A percentile compares a stretch with the other conserved stretches of the same genome.
These are phyloP conservation scores for Ilyonectria robusta DNA, from an alignment of 2,329 filamentous ascomycete genomes.

Conservation along the genomic window DNA sequence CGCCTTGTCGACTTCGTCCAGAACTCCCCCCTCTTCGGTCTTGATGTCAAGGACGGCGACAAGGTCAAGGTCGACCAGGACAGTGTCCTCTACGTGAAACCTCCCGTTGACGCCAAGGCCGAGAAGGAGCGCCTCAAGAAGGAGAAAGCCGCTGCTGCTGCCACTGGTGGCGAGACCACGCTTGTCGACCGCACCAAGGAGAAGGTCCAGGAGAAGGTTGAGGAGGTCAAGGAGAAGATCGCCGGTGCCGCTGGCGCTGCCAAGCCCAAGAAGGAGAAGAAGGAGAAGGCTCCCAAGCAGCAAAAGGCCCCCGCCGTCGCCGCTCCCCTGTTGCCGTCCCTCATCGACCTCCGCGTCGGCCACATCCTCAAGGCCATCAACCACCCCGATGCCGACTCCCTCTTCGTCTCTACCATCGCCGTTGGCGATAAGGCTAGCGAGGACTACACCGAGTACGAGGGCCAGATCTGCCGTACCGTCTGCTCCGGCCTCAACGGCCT, in stretches of 20 bases:
- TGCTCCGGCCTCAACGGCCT: slow-evolving; percentile 97
- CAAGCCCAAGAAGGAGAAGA: slow-evolving; percentile 86
- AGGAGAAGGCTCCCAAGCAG: slow-evolving; percentile 86
- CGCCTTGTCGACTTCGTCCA: slow-evolving; percentile 95
- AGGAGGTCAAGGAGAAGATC: slow-evolving; percentile 60
- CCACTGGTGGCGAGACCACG: slow-evolving; percentile 63
- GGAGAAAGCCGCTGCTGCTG: slow-evolving; percentile 83
- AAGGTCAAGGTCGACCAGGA: slow-evolving; percentile 85
- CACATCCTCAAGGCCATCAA: slow-evolving; percentile 97
- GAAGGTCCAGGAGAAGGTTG: slow-evolving; percentile 69
- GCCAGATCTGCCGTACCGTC: slow-evolving; percentile 92
- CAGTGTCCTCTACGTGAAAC: slow-evolving; percentile 88
- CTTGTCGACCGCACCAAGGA: slow-evolving; percentile 75
- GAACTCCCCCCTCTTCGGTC: slow-evolving; percentile 82
- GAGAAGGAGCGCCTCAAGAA: slow-evolving; percentile 98
- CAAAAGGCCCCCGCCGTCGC: slow-evolving; percentile 77
- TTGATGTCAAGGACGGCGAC: slow-evolving; percentile 78
- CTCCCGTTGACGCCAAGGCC: slow-evolving; percentile 89
- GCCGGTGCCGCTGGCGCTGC: slow-evolving; percentile 44
- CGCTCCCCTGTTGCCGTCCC: slow-evolving; percentile 83
- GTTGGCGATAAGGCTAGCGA: slow-evolving; percentile 91
- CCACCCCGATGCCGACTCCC: slow-evolving; percentile 96
- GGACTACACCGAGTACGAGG: slow-evolving; percentile 92
- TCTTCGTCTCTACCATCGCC: slow-evolving; percentile 95
- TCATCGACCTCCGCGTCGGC: slow-evolving; percentile 96